phyloP scores from a whole-genome alignment of 495 filamentous ascomycete species.

The Penicillium daleae region DNA sequence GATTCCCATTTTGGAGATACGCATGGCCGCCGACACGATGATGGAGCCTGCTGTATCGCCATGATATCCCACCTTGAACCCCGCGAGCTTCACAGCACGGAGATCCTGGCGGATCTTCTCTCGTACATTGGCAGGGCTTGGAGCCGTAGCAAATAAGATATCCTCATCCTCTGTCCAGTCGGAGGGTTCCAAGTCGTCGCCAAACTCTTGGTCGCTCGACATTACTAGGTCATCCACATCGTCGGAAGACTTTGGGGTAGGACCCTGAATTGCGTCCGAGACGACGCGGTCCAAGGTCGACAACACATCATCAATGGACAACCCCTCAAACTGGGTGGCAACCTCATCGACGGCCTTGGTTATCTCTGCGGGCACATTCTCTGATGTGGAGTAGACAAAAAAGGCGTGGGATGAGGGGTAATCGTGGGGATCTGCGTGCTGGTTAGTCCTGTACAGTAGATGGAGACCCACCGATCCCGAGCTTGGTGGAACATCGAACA shows the following conservation, averaged over 20 bases:
- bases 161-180: conserved; percentile 43
- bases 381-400: conserved; percentile 60
- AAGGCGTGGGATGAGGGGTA: conserved; percentile 67
- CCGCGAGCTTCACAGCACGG: conserved; percentile 59
- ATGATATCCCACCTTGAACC: conserved; percentile 74
- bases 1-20: conserved; percentile 70
- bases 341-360: conserved; percentile 51
- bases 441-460: conserved; percentile 16
- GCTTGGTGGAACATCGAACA: conserved; percentile 17
- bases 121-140: conserved; percentile 22
- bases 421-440: conserved; percentile 57
- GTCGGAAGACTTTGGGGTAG: conserved; percentile 10
- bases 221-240: conserved; percentile 1
- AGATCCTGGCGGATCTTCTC: conserved; percentile 66
- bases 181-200: conserved; percentile 25
- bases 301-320: conserved; percentile 39
- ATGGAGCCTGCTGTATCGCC: conserved; percentile 57
- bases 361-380: conserved; percentile 50
- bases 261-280: conserved; percentile 30
- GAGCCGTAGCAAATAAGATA: conserved; percentile 34
- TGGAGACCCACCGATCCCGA: not conserved
- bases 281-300: conserved; percentile 43
- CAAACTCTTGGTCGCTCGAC: conserved; percentile 14
- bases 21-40: conserved; percentile 64
- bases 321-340: conserved; percentile 23